Percentiles rank a stretch among this genome's conserved stretches.
Conservation (phyloP, 2,329 filamentous ascomycete species). For the Aspergillus hortae region DNA sequence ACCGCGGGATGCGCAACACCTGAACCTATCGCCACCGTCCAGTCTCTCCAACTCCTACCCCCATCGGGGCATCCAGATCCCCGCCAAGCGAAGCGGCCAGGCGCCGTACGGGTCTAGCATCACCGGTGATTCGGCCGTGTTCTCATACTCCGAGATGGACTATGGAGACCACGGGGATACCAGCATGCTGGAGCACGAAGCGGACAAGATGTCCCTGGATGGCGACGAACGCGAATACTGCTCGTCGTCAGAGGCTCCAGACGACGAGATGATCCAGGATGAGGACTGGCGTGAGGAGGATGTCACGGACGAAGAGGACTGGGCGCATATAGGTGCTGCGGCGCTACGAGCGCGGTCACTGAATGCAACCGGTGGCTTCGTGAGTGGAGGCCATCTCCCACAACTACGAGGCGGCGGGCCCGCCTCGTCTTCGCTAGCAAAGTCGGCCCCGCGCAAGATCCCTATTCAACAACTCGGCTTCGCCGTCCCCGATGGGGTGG, state of each 20-base stretch:
- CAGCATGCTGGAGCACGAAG: constrained; percentile 76
- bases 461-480: constrained; percentile 32
- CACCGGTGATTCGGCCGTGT: constrained; percentile 68
- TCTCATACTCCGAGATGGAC: constrained; percentile 65
- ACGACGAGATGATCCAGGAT: constrained; percentile 59
- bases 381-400: constrained; percentile 31
- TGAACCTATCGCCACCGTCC: constrained; percentile 47
- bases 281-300: constrained; percentile 82
- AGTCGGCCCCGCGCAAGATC: constrained; percentile 37
- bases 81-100: constrained; percentile 30
- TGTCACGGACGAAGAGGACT: constrained; percentile 92
- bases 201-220: constrained; percentile 91
- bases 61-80: constrained; percentile 48
- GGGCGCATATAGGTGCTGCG: constrained; percentile 83
- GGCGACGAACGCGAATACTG: constrained; percentile 62
- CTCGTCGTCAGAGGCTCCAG: constrained; percentile 70
- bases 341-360: constrained; percentile 68
- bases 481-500: constrained; percentile 31
- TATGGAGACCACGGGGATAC: constrained; percentile 57
- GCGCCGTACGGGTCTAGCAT: constrained; percentile 58
- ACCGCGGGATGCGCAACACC: constrained; percentile 24
- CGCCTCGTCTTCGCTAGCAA: constrained; percentile 36
- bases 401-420: constrained; percentile 31
- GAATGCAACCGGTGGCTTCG: constrained; percentile 43
- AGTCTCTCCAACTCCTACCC: constrained; percentile 48